Evolutionary conservation across 139 green algal genomes (phyloP).

Genomic region (Coelastrella sp.): DNA sequence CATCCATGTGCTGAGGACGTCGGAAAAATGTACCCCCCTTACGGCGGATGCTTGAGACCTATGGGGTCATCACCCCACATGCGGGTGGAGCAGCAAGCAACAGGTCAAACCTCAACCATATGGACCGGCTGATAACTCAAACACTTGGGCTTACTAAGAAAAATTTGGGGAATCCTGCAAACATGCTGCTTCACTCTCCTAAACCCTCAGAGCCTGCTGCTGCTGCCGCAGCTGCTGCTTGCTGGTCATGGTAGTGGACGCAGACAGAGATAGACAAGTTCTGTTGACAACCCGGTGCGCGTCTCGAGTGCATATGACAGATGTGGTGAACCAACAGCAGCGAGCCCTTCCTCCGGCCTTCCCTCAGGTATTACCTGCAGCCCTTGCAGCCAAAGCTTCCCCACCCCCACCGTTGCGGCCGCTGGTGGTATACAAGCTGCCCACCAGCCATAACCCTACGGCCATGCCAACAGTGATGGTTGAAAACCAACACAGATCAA

Average conservation of each 20-base stretch:
- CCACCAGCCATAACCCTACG: neutral
- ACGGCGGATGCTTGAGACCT: no score
- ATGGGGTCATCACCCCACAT: no score
- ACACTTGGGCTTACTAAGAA: no score
- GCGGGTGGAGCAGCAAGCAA: no score
- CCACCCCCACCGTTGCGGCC: neutral
- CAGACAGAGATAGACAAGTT: no score
- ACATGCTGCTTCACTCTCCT: neutral
- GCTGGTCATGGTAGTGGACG: neutral
- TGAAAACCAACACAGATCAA: no score
- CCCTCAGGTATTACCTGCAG: constrained; percentile 53
- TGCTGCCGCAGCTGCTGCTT: neutral
- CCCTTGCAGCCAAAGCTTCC: constrained; percentile 14
- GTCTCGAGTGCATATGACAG: constrained; percentile 27
- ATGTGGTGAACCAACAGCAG: constrained; percentile 69
- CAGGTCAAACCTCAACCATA: no score
- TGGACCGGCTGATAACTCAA: no score
- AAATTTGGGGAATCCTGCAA: no score
- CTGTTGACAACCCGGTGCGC: constrained; percentile 29
- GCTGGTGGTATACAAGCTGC: neutral
- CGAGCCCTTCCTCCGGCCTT: constrained; percentile 65
- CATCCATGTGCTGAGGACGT: no score
- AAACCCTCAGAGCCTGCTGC: neutral
- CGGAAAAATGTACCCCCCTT: no score
- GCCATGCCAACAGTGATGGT: no score